phyloP scores from a whole-genome alignment of 2,329 filamentous ascomycete species.

The Coniochaeta ligniaria region DNA sequence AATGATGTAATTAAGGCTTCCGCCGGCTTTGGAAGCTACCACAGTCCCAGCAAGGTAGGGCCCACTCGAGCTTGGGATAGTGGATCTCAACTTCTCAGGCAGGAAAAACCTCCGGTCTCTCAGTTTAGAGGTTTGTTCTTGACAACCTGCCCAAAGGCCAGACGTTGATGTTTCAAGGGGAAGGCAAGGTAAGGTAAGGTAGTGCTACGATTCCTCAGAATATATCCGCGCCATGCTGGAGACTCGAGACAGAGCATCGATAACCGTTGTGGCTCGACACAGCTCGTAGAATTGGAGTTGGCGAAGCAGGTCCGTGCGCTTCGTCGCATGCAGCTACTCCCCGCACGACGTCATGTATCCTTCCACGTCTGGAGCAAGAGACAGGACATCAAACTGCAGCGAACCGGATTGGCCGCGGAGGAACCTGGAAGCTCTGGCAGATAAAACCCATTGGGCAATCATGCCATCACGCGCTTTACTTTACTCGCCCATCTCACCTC shows the following conservation, averaged over 20 bases:
- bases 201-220: no score
- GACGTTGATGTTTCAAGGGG: no score
- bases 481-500: conserved; percentile 1
- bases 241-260: no score
- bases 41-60: no score
- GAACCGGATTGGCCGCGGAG: not conserved
- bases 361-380: not conserved
- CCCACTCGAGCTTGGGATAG: not conserved
- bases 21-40: not conserved
- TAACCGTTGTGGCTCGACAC: no score
- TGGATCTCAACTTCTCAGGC: not conserved
- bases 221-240: no score
- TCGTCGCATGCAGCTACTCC: not conserved
- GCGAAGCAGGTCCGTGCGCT: not conserved
- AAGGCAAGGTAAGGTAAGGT: no score
- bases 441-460: not conserved
- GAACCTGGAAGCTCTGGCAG: not conserved
- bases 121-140: no score
- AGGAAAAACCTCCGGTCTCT: no score
- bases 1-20: not conserved
- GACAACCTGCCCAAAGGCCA: no score
- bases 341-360: conserved; percentile 5
- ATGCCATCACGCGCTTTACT: conserved; percentile 2
- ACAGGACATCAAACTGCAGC: not conserved
- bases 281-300: not conserved